Conservation (phyloP, 495 filamentous ascomycete species). For the Penicillium silybi region DNA sequence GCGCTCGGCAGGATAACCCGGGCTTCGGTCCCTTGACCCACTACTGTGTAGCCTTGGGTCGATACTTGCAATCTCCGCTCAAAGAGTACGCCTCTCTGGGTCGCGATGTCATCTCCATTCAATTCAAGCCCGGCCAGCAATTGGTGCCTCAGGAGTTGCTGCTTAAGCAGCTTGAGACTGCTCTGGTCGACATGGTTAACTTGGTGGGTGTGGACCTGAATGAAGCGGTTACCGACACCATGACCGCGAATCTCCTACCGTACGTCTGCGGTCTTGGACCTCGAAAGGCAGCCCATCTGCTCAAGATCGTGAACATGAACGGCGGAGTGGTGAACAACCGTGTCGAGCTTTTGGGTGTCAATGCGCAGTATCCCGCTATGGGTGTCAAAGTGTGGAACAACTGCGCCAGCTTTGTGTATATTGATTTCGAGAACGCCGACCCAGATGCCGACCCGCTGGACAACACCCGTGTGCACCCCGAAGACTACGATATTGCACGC, state of each 20-base stretch:
- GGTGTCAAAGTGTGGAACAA: slow-evolving; percentile 92
- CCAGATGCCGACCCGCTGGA: slow-evolving; percentile 83
- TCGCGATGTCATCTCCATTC: slow-evolving; percentile 78
- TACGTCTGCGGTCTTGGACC: slow-evolving; percentile 93
- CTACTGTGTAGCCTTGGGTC: slow-evolving; percentile 84
- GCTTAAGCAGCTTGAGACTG: slow-evolving; percentile 78
- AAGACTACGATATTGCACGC: slow-evolving; percentile 94
- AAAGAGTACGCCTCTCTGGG: slow-evolving; percentile 93
- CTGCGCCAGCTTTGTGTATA: slow-evolving; percentile 88
- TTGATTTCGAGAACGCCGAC: slow-evolving; percentile 77
- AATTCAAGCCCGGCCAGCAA: slow-evolving; percentile 85
- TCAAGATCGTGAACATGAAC: slow-evolving; percentile 87
- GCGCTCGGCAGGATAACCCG: slow-evolving; percentile 79
- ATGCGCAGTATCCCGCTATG: slow-evolving; percentile 76
- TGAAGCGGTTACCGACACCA: slow-evolving; percentile 73
- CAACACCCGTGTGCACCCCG: slow-evolving; percentile 93
- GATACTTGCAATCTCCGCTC: slow-evolving; percentile 89
- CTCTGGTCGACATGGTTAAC: slow-evolving; percentile 98
- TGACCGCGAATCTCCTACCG: slow-evolving; percentile 81
- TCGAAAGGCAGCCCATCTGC: slow-evolving; percentile 78
- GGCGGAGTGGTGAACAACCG: slow-evolving; percentile 78
- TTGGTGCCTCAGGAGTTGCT: slow-evolving; percentile 83
- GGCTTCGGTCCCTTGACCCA: slow-evolving; percentile 67
- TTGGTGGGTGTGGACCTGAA: slow-evolving; percentile 92
- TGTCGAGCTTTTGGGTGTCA: slow-evolving; percentile 81